A percentile compares a stretch with the other conserved stretches of the same genome.
These are phyloP conservation scores for Debaryomyces sp. DNA, from an alignment of 1,139 yeast genomes.

Conservation along the genomic window DNA sequence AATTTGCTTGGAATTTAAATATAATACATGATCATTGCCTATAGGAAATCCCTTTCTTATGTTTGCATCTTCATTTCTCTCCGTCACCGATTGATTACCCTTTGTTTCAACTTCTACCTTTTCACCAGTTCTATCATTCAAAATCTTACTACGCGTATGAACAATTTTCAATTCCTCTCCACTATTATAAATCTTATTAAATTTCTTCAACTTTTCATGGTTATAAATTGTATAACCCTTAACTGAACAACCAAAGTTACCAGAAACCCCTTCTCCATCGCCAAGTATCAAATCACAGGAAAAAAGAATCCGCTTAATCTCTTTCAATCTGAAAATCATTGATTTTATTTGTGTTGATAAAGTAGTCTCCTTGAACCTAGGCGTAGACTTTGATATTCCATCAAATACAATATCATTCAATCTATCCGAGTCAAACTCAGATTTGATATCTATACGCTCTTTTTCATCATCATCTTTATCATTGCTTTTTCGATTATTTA, in stretches of 20 bases:
- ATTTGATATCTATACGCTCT: background rate
- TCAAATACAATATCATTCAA: constrained; percentile 11
- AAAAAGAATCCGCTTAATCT: constrained; percentile 64
- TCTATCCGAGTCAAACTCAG: background rate
- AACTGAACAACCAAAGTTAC: constrained; percentile 61
- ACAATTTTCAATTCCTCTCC: constrained; percentile 57
- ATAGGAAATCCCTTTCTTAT: constrained; percentile 31
- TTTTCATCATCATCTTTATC: constrained; percentile 13
- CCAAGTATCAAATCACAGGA: constrained; percentile 55
- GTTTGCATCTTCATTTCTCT: constrained; percentile 46
- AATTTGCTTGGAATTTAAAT: constrained; percentile 29
- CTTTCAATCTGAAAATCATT: constrained; percentile 57
- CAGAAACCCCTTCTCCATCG: constrained; percentile 40
- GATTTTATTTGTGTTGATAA: constrained; percentile 49
- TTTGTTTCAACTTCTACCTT: constrained; percentile 16
- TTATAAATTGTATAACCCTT: constrained; percentile 70
- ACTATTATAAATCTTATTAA: constrained; percentile 47
- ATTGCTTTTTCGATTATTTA: constrained; percentile 18
- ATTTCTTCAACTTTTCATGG: constrained; percentile 51
- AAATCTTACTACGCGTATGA: constrained; percentile 42
- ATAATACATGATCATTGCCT: constrained; percentile 31
- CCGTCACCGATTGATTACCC: constrained; percentile 22
- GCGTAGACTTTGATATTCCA: constrained; percentile 16
- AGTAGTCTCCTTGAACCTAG: constrained; percentile 34
- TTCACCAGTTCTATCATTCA: constrained; percentile 22